Evolutionary conservation across 2,329 filamentous ascomycete genomes (phyloP).

Genomic region (Penicillium decumbens): DNA sequence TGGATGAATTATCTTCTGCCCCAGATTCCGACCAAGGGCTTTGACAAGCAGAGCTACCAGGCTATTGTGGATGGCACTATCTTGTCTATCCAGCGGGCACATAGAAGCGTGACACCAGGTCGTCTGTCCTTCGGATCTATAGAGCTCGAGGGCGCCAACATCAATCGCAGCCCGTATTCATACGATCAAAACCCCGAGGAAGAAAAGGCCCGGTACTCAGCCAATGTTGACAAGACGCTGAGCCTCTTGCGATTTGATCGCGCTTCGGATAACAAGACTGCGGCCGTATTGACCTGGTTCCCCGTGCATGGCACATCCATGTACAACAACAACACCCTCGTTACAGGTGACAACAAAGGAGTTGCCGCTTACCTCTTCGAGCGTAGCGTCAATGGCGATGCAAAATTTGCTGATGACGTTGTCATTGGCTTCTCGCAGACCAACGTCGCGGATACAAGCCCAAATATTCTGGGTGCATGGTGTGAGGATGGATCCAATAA

Average conservation of each 20-base stretch:
- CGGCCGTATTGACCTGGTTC: conserved; percentile 85
- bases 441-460: conserved; percentile 84
- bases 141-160: conserved; percentile 69
- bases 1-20: conserved; percentile 94
- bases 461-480: conserved; percentile 80
- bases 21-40: conserved; percentile 83
- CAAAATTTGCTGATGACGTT: conserved; percentile 60
- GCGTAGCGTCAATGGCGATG: conserved; percentile 55
- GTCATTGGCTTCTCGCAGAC: conserved; percentile 91
- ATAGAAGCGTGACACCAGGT: conserved; percentile 65
- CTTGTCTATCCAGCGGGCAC: conserved; percentile 74
- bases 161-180: conserved; percentile 82
- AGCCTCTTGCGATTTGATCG: conserved; percentile 75
- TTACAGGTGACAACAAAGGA: conserved; percentile 95
- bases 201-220: conserved; percentile 65
- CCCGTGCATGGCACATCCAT: conserved; percentile 88
- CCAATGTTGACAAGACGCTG: conserved; percentile 69
- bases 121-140: conserved; percentile 66
- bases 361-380: conserved; percentile 85
- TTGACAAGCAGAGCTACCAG: conserved; percentile 78
- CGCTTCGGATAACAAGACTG: conserved; percentile 67
- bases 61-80: conserved; percentile 85
- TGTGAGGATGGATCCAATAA: conserved; percentile 77
- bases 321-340: conserved; percentile 83
- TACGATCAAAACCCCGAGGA: conserved; percentile 79